Conservation (phyloP, 805 yeast species). For the Metschnikowia vanudenii region DNA sequence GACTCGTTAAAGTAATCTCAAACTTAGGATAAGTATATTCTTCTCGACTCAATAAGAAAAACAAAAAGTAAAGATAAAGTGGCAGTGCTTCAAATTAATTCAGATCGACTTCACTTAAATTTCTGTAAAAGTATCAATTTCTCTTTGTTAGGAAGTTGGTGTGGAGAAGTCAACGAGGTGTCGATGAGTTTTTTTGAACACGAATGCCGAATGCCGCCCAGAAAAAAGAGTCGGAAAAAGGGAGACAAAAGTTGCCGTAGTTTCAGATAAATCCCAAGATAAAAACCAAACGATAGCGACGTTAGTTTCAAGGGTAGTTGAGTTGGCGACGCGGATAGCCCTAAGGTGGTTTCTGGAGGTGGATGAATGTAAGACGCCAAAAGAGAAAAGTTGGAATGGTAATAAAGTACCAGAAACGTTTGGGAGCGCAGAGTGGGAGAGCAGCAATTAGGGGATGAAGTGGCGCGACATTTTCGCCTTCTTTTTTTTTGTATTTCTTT, state of each 20-base stretch:
- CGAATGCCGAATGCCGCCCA: slow-evolving; percentile 10
- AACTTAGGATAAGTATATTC: not conserved
- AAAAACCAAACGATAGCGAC: slow-evolving; percentile 6
- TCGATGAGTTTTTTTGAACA: slow-evolving; percentile 9
- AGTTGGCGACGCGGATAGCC: slow-evolving; percentile 10
- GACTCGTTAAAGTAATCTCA: not conserved
- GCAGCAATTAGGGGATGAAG: slow-evolving; percentile 23
- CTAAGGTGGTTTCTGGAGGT: slow-evolving; percentile 8
- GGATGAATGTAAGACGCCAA: slow-evolving; percentile 14
- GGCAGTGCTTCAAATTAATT: too few species aligned
- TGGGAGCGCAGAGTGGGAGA: slow-evolving; percentile 20
- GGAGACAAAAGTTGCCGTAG: slow-evolving; percentile 9
- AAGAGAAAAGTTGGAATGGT: slow-evolving; percentile 11
- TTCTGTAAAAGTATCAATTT: not conserved
- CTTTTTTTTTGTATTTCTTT: slow-evolving; percentile 12
- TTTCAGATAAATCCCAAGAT: slow-evolving; percentile 7
- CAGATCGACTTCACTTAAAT: too few species aligned
- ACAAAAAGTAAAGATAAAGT: too few species aligned
- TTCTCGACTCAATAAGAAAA: not conserved
- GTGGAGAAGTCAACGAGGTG: slow-evolving; percentile 7
- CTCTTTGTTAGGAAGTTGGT: not conserved
- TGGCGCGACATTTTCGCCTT: slow-evolving; percentile 20
- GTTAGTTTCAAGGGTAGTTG: slow-evolving; percentile 11
- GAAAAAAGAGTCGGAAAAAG: slow-evolving; percentile 1
- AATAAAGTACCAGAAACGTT: slow-evolving; percentile 12